Base-by-base conservation (phyloP, 345 rosid species). In the Melastoma malabathricum region DNA sequence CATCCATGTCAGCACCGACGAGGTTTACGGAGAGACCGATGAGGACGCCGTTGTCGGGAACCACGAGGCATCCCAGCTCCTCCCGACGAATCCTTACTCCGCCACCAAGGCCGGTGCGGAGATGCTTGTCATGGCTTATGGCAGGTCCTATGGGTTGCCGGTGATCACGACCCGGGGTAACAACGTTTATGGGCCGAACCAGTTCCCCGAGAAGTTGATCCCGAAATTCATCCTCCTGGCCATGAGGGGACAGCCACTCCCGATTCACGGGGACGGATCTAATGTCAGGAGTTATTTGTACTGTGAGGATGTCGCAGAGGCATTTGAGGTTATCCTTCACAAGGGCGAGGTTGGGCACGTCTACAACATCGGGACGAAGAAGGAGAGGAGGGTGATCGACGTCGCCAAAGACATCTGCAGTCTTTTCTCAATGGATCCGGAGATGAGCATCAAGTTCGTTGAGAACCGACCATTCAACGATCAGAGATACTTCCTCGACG, bases 121-220 rank as follows among this genome's bases (percentile, higher is more conserved):
- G 62, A 87, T 87, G 96, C 96, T 87, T 67, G 96, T 87, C 52
- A 83, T 87, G 96, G 96, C 96, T 6, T 87, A 84, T 63, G 96
- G 94, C 8, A 64, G 96, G 61, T 84, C 94, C 0, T 87, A 87
- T 43, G 96, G 96, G 0, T 61, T 87, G 44, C 96, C 96, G 54
- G 96, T 87, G 53, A 87, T 87, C 27, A 87, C 96, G 0, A 87
- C 94, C 7, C 94, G 96, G 59, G 96, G 96, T 4, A 86, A 86
- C 77, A 86, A 86, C 54, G 96, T 86, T 20, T 86, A 83, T 55
- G 96, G 96, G 3, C 96, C 93, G 0, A 81, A 83, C 53, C 96
- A 86, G 67, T 86, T 83, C 59, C 96, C 96, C 10, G 96, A 86
- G 67, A 86, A 83, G 62, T 57, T 87, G 68, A 87, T 87, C 58